Base-by-base conservation (phyloP, 257 asterid species). In the Solanum virginianum region DNA sequence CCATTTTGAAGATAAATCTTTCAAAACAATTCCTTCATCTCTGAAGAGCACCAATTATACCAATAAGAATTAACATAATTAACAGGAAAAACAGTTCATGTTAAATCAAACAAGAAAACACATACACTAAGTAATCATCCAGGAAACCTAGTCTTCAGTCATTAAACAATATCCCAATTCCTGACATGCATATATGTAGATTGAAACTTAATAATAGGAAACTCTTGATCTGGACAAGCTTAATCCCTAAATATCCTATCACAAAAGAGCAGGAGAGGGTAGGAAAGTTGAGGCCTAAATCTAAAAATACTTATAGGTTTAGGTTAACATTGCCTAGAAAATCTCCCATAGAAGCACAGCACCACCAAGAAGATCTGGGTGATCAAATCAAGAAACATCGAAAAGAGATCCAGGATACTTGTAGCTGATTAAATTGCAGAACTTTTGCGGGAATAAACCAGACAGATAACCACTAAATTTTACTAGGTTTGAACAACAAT, bases 1-100 rank as follows among this genome's bases (percentile, higher is more conserved):
- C 99, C 99, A 96, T 90, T 95, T 96, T 86, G 99, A 96, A 87
- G 86, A 88, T 80, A 96, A 95, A 91, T 96, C 98, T 92, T 96
- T 96, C 87, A 96, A 62, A 80, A 96, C 94, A 80, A 96, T 88
- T 77, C 99, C 99, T 90, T 96, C 99, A 86, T 96, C 98, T 89
- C 99, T 96, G 85, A 65, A 72, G 87, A 53, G 49, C 65, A 51
- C 83, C 83, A 79, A 53, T 79, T 53, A 79, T 26, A 79, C 65
- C 68, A 55, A 84, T 85, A 81, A 88, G 77, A 83, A 79, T 29
- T 53, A 15, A 29, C 65, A 53, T 26, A 86, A 70, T 84, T 82
- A 90, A 54, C 18, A 16, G n/a, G 49, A 83, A 66, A 24, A 83
- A 83, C 66, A 83, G 85, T 20, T 80, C 85, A 65, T 56, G 75